Conservation (phyloP, 164 flowering plant genomes). For the Akebia trifoliata region DNA sequence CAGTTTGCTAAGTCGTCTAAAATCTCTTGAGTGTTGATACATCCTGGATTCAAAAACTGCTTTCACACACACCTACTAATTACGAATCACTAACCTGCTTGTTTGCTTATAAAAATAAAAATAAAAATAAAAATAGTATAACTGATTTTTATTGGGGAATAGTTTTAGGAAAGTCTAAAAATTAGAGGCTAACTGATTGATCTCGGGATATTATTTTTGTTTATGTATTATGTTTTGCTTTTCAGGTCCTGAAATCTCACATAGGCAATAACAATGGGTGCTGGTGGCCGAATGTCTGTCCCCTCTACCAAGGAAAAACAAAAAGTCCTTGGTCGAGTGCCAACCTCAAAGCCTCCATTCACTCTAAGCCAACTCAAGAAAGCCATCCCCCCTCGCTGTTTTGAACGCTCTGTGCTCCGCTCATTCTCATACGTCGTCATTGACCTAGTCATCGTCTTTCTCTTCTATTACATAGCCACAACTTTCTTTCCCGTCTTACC, state of each 20-base stretch:
- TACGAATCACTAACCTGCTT: too few relatives aligned
- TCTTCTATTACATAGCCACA: slow-evolving; percentile 51
- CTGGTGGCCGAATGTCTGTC: slow-evolving; percentile 55
- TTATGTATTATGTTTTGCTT: too few relatives aligned
- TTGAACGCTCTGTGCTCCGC: slow-evolving; percentile 60
- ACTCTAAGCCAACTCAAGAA: slow-evolving; percentile 61
- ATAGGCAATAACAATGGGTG: slow-evolving; percentile 44
- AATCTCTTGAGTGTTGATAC: too few relatives aligned
- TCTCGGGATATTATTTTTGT: too few relatives aligned
- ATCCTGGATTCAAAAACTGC: too few relatives aligned
- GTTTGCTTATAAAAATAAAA: too few relatives aligned
- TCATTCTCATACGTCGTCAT: slow-evolving; percentile 63
- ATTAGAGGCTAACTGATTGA: too few relatives aligned
- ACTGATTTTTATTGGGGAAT: too few relatives aligned
- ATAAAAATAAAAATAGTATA: too few relatives aligned
- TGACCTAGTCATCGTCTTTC: slow-evolving; percentile 47
- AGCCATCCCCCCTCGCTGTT: slow-evolving; percentile 84
- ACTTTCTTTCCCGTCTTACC: slow-evolving; percentile 49
- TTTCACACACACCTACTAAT: too few relatives aligned
- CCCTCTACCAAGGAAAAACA: slow-evolving; percentile 32
- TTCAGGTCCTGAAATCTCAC: slow-evolving; percentile 1
- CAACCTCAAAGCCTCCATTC: slow-evolving; percentile 60
- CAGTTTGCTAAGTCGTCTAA: too few relatives aligned
- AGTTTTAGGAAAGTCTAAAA: too few relatives aligned
- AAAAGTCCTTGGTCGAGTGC: slow-evolving; percentile 38